Evolutionary conservation across 768 basidiomycete genomes (phyloP), one percentile per base, ranked within the genome.

Genomic region (Amanita subjunquillea): DNA sequence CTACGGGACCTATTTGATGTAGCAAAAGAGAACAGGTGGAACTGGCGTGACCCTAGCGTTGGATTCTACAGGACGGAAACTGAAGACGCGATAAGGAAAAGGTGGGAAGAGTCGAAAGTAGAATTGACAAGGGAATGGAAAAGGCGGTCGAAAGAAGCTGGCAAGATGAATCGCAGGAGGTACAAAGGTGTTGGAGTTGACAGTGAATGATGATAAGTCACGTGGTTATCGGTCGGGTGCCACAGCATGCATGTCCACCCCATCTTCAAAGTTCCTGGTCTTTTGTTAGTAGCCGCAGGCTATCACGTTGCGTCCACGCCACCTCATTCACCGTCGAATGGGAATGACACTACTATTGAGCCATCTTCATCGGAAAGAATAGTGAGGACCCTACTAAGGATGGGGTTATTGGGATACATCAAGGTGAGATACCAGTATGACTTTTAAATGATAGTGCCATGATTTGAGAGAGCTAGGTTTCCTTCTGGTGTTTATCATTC

Each of bases 81-180:
- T 13, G 72, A 75, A 37, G 78, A 79, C n/a, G 79, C 82, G 59
- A 85, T 88, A 34, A 72, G 76, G 46, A 72, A 73, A 56, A 66
- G 72, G 49, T 91, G 90, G 87, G 88, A 91, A 59, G 76, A 70
- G n/a, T 67, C 71, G 43, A 85, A 82, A 59, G 74, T 71, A 0
- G 78, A 80, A 50, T 64, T 91, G 64, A 91, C 89, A 50, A 71
- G 66, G 55, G 85, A 79, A 46, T 91, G 89, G 88, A 89, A 87
- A 68, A 78, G 79, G 60, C 67, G 85, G 44, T 82, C 80, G 66
- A 77, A 82, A 54, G 89, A 91, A 60, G 89, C 87, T 12, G 76
- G 78, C 44, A 88, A 88, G 66, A 70, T 77, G 23, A 75, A 73
- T 56, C 68, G 77, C 57, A 68, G 83, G 54, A 75, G 78, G 58